phyloP scores from a whole-genome alignment of 2,329 filamentous ascomycete genomes.

The Dactylonectria estremocensis region DNA sequence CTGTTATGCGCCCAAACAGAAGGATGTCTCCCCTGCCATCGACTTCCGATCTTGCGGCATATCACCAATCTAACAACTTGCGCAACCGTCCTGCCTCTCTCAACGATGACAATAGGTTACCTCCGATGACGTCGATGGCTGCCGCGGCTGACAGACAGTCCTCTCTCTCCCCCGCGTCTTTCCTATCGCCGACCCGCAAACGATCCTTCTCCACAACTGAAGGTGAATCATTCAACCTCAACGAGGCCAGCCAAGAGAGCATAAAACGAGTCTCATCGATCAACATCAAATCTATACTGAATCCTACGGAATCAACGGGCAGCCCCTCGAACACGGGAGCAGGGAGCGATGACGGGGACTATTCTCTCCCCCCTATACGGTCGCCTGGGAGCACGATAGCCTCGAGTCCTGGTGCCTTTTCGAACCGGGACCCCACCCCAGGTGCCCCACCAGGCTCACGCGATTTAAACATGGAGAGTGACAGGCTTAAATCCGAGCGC shows the following conservation, averaged over 20 bases:
- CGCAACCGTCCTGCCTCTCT: constrained; percentile 59
- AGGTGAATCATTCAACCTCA: constrained; percentile 59
- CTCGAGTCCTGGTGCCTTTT: constrained; percentile 60
- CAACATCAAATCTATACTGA: constrained; percentile 83
- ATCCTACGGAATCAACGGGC: constrained; percentile 62
- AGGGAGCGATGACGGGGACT: constrained; percentile 58
- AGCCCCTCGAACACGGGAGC: constrained; percentile 40
- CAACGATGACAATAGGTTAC: constrained; percentile 71
- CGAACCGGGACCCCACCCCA: constrained; percentile 51
- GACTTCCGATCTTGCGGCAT: constrained; percentile 64
- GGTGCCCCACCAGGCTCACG: constrained; percentile 38
- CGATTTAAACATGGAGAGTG: constrained; percentile 59
- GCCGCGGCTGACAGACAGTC: constrained; percentile 65
- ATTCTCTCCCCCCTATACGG: constrained; percentile 59
- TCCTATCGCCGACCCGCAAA: constrained; percentile 74
- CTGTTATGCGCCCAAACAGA: constrained; percentile 59
- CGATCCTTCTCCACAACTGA: constrained; percentile 77
- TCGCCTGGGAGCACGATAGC: constrained; percentile 60
- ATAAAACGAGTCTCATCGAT: constrained; percentile 81
- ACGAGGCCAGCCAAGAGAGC: constrained; percentile 61
- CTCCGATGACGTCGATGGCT: constrained; percentile 67
- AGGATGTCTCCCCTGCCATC: constrained; percentile 61
- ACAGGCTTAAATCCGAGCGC: constrained; percentile 71
- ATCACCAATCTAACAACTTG: constrained; percentile 63
- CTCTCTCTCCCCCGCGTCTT: constrained; percentile 73